A percentile compares a stretch with the other conserved stretches of the same genome.
phyloP scores from a whole-genome alignment of 2,329 filamentous ascomycete genomes.

The Metarhizium humberi region DNA sequence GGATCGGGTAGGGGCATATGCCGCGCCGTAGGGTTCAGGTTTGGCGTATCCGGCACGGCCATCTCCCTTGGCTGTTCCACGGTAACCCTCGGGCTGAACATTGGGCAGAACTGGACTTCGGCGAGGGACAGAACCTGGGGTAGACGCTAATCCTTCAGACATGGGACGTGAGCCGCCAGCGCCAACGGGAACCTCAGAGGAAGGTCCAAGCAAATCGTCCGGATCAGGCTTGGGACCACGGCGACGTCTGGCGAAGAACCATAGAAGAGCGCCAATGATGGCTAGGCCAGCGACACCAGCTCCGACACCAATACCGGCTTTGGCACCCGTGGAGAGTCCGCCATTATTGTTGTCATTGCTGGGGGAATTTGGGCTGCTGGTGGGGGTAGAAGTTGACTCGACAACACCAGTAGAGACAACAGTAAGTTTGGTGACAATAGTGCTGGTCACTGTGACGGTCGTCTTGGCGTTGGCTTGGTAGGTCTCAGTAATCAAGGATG shows the following conservation, averaged over 20 bases:
- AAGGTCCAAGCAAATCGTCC: conserved; percentile 29
- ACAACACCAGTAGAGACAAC: conserved; percentile 20
- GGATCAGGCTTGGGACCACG: conserved; percentile 22
- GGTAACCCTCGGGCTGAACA: conserved; percentile 24
- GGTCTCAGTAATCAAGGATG: conserved; percentile 23
- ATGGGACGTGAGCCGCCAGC: conserved; percentile 18
- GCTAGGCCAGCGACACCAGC: conserved; percentile 26
- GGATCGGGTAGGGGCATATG: conserved; percentile 16
- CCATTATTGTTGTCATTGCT: conserved; percentile 9
- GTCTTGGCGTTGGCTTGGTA: conserved; percentile 24
- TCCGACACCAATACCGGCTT: conserved; percentile 34
- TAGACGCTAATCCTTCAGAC: conserved; percentile 17
- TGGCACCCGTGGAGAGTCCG: conserved; percentile 31
- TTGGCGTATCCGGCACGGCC: conserved; percentile 30
- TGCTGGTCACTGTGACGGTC: conserved; percentile 29
- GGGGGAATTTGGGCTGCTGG: conserved; percentile 14
- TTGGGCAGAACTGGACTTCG: conserved; percentile 16
- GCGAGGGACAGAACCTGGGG: conserved; percentile 16
- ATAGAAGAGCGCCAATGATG: conserved; percentile 19
- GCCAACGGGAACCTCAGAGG: conserved; percentile 33
- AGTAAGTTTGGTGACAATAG: conserved; percentile 24
- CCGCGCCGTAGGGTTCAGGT: conserved; percentile 23
- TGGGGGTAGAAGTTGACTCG: conserved; percentile 15
- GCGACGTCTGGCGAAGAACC: conserved; percentile 22
- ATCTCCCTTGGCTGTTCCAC: conserved; percentile 29